phyloP scores from a whole-genome alignment of 768 basidiomycete species.

The Hygrophoropsis aurantiaca region DNA sequence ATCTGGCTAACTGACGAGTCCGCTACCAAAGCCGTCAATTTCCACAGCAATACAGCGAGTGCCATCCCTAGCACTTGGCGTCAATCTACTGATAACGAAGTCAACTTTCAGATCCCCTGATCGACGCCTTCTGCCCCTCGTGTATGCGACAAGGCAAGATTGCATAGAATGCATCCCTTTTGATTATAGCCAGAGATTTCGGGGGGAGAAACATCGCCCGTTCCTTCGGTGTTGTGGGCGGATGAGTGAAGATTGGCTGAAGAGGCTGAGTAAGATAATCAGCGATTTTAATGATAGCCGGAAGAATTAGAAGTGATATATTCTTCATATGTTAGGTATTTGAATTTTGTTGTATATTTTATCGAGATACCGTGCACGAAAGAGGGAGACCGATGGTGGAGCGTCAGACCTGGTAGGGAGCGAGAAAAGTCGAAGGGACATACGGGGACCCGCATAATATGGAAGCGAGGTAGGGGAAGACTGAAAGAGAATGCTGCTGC shows the following conservation, averaged over 20 bases:
- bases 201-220: no score
- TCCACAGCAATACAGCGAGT: slow-evolving; percentile 68
- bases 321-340: background rate
- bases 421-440: slow-evolving; percentile 8
- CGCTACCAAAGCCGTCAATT: slow-evolving; percentile 56
- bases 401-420: background rate
- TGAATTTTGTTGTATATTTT: no score
- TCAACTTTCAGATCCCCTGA: slow-evolving; percentile 31
- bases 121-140: slow-evolving; percentile 33
- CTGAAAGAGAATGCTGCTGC: no score
- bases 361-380: no score
- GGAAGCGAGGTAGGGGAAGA: background rate
- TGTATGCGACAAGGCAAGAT: slow-evolving; percentile 19
- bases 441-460: background rate
- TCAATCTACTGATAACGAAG: slow-evolving; percentile 11
- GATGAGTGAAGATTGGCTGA: no score
- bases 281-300: slow-evolving; percentile 9
- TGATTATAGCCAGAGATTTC: no score
- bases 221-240: no score
- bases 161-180: slow-evolving; percentile 1
- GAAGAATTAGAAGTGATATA: slow-evolving; percentile 12
- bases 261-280: slow-evolving; percentile 13
- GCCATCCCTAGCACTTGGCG: slow-evolving; percentile 7
- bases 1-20: slow-evolving; percentile 17
- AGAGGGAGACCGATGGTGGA: no score